Evolutionary conservation across 805 yeast species (phyloP), one percentile per base, ranked within the genome.

Genomic region (Cyberlindnera amylophila): DNA sequence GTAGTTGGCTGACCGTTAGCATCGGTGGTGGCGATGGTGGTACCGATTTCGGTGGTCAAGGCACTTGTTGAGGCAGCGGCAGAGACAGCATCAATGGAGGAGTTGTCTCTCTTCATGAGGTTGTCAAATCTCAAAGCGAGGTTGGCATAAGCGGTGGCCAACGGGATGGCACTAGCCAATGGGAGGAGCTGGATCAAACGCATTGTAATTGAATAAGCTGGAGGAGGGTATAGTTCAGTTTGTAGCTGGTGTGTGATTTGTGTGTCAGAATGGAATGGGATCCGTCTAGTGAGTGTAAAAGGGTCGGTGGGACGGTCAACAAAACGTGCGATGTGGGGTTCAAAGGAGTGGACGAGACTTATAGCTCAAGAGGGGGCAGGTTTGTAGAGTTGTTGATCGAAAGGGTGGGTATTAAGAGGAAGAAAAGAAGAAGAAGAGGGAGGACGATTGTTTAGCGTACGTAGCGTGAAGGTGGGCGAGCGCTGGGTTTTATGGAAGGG

Each of bases 1-100:
- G 74, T 67, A 47, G 75, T 72, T 34, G 78, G 75, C 19, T 48
- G 53, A 21, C 59, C 59, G 24, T 45, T 17, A 2, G 52, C 46
- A 28, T 51, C 56, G 6, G 46, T 45, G 12, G 61, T 57, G 39
- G 54, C 49, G 26, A 57, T 42, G 14, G 28, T 38, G 7, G 58
- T 46, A 12, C 46, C 52, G 23, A 55, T 37, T 15, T 38, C 53
- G 5, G 59, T 51, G 16, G 52, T 45, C n/a, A 51, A 19, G 19
- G 32, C 42, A n/a, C 37, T 39, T 18, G 37, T 13, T 15, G 41
- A 18, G 7, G 46, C 10, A 14, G 39, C 13, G 6, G 39, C 16
- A 17, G 38, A 26, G 9, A 33, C 16, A 21, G 34, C 36, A 44
- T 23, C 38, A 16, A 29, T 29, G 36, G 52, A 31, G 16, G 45